Evolutionary conservation across 2,329 filamentous ascomycete species (phyloP).

Genomic region (Coniosporium tulheliwenetii): DNA sequence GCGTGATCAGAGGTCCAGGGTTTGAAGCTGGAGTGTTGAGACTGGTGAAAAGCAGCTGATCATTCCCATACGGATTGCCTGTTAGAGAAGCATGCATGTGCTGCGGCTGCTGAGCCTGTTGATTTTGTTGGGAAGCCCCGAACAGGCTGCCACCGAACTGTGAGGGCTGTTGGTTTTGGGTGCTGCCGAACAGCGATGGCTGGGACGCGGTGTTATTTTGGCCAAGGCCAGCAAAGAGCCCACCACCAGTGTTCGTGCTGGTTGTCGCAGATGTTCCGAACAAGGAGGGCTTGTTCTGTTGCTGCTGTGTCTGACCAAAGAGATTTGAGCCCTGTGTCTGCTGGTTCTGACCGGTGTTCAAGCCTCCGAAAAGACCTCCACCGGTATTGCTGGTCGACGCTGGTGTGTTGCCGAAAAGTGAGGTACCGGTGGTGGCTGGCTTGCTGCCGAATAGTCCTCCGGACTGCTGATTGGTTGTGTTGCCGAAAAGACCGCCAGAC

Average conservation of each 20-base stretch:
- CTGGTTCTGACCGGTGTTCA: constrained; percentile 20
- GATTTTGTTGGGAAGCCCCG: constrained; percentile 36
- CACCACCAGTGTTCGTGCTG: constrained; percentile 3
- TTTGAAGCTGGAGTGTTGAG: constrained; percentile 51
- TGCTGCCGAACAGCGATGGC: constrained; percentile 23
- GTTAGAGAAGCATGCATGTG: constrained; percentile 62
- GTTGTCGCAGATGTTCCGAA: constrained; percentile 10
- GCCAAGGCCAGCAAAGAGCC: constrained; percentile 18
- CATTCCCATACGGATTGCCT: constrained; percentile 80
- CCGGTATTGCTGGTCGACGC: constrained; percentile 10
- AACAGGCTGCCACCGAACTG: constrained; percentile 31
- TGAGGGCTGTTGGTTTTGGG: constrained; percentile 24
- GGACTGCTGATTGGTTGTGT: constrained; percentile 15
- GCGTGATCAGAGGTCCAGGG: constrained; percentile 82
- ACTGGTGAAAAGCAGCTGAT: constrained; percentile 61
- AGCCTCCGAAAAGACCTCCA: constrained; percentile 23
- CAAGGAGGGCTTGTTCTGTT: constrained; percentile 20
- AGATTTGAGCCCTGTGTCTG: constrained; percentile 23
- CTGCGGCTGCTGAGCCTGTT: constrained; percentile 37
- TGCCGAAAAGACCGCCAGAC: constrained; percentile 30
- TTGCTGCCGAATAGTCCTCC: constrained; percentile 18
- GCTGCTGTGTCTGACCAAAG: constrained; percentile 31
- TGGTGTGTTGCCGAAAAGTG: constrained; percentile 18
- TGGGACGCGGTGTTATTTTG: constrained; percentile 23
- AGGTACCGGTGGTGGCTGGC: constrained; percentile 11